Conservation (phyloP, 129 eudicot species). For the Heracleum sosnowskyi region DNA sequence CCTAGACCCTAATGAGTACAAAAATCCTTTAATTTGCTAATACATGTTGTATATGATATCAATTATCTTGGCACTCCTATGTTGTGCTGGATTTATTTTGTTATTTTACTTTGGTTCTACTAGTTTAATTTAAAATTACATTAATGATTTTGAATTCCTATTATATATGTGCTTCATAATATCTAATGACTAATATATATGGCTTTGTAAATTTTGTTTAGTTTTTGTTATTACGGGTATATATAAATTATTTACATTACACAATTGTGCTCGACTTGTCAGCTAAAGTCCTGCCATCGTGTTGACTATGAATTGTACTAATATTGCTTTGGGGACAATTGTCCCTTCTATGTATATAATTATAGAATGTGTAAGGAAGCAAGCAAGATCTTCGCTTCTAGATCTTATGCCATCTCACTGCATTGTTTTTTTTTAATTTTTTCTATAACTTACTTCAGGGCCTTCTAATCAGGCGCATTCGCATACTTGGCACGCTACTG, state of each 20-base stretch:
- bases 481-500: too few relatives aligned
- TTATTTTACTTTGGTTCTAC: background rate
- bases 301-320: background rate
- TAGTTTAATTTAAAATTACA: too few relatives aligned
- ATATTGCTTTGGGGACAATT: background rate
- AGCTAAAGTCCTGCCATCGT: background rate
- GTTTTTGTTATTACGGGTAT: background rate
- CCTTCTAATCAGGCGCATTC: background rate
- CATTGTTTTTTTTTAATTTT: too few relatives aligned
- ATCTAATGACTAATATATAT: too few relatives aligned
- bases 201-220: background rate
- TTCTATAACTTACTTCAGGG: background rate
- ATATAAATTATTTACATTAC: too few relatives aligned
- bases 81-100: background rate
- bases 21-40: background rate
- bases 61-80: background rate
- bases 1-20: too few relatives aligned
- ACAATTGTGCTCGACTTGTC: background rate
- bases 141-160: too few relatives aligned
- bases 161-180: too few relatives aligned
- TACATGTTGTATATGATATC: too few relatives aligned
- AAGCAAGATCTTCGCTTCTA: too few relatives aligned
- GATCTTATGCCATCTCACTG: background rate
- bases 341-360: background rate
- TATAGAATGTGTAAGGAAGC: too few relatives aligned